These are phyloP conservation scores for Phyllosticta citrichinensis DNA, from an alignment of 2,329 filamentous ascomycete species.

Conservation along the genomic window DNA sequence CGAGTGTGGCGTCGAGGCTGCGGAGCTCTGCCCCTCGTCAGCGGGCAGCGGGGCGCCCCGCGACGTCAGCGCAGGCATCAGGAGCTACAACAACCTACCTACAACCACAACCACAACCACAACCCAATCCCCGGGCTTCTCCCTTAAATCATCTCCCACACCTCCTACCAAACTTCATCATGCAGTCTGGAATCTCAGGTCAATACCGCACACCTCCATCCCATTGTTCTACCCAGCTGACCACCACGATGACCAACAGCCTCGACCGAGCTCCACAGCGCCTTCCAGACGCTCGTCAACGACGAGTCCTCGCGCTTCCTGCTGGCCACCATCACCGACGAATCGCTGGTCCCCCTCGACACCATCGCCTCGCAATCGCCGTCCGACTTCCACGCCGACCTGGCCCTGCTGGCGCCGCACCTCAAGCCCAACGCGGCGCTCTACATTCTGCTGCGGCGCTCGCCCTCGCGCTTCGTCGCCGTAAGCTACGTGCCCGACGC, in stretches of 20 bases:
- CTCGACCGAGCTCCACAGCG: slow-evolving; percentile 63
- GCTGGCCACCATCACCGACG: slow-evolving; percentile 58
- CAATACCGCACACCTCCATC: slow-evolving; percentile 13
- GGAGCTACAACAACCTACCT: slow-evolving; percentile 1
- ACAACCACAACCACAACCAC: slow-evolving; percentile 3
- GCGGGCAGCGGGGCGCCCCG: neutral
- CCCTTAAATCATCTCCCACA: neutral
- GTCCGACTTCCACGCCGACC: slow-evolving; percentile 53
- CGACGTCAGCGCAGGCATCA: neutral
- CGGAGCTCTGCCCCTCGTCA: neutral
- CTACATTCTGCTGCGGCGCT: slow-evolving; percentile 66
- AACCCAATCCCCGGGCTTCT: neutral
- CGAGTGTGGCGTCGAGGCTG: neutral
- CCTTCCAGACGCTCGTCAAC: slow-evolving; percentile 61
- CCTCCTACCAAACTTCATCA: slow-evolving; percentile 28
- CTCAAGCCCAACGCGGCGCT: slow-evolving; percentile 57
- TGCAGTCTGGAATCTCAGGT: slow-evolving; percentile 77
- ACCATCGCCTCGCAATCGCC: slow-evolving; percentile 40
- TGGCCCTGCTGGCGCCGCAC: slow-evolving; percentile 51
- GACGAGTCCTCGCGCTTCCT: slow-evolving; percentile 56
- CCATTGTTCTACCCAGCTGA: slow-evolving; percentile 13
- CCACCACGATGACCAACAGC: slow-evolving; percentile 37
- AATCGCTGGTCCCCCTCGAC: slow-evolving; percentile 54
- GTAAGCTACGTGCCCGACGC: slow-evolving; percentile 71
- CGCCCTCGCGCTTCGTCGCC: slow-evolving; percentile 41